A percentile compares a stretch with the other conserved stretches of the same genome.
Conservation (phyloP, 1,284 basidiomycete genomes). For the Caloboletus firmus region DNA sequence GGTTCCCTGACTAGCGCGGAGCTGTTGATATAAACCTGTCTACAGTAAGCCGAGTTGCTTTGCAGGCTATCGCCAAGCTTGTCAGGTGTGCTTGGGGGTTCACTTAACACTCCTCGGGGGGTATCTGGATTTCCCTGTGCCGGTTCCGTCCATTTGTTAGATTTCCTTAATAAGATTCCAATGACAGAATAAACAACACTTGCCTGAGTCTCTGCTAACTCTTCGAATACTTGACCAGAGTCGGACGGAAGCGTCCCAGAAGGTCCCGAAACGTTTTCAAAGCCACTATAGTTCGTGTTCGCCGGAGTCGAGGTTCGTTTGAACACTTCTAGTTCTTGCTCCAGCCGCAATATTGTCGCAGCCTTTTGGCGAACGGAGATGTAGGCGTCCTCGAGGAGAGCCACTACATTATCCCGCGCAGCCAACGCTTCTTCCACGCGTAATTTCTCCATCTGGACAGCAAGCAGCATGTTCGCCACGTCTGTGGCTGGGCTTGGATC, state of each 20-base stretch:
- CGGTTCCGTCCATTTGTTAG: neutral
- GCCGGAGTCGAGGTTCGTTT: constrained; percentile 28
- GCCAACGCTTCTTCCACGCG: constrained; percentile 57
- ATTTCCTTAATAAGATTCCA: neutral
- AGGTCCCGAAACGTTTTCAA: neutral
- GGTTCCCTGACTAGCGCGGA: constrained; percentile 7
- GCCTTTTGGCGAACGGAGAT: constrained; percentile 60
- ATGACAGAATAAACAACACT: neutral
- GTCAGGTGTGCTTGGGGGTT: constrained; percentile 25
- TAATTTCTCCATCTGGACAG: constrained; percentile 55
- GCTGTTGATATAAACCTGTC: constrained; percentile 13
- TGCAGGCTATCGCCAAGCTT: constrained; percentile 24
- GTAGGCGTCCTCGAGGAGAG: constrained; percentile 61
- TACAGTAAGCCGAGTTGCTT: constrained; percentile 30
- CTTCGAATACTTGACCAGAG: neutral
- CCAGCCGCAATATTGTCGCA: constrained; percentile 48
- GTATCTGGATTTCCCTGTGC: neutral
- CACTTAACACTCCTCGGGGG: neutral
- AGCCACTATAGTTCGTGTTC: constrained; percentile 7
- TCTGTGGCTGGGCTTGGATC: constrained; percentile 4
- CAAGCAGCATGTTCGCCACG: constrained; percentile 50
- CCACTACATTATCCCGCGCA: constrained; percentile 64
- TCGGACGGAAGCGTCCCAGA: constrained; percentile 5
- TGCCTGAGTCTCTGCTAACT: constrained; percentile 1
- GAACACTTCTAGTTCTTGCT: constrained; percentile 40